Evolutionary conservation across 345 rosid genomes (phyloP).

Genomic region (Hypericum perforatum): DNA sequence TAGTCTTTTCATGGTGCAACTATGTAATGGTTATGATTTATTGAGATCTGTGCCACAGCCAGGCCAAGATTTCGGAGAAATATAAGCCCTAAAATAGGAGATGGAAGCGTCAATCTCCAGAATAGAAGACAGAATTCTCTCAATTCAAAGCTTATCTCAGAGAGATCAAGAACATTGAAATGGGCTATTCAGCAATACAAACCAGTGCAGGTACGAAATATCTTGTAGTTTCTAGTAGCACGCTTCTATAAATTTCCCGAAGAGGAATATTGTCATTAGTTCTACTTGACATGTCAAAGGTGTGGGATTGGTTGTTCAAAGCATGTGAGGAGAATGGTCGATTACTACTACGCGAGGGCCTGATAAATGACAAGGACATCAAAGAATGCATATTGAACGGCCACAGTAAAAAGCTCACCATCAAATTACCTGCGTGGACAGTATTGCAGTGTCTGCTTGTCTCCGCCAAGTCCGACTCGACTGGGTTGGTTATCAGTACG

Average conservation of each 20-base stretch:
- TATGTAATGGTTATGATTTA: slow-evolving; percentile 8
- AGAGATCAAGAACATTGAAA: slow-evolving; percentile 48
- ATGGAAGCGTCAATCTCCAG: slow-evolving; percentile 23
- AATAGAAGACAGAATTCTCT: slow-evolving; percentile 36
- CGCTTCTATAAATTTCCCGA: too few species aligned
- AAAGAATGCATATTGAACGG: slow-evolving; percentile 55
- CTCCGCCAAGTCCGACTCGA: slow-evolving; percentile 54
- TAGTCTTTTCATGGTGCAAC: too few species aligned
- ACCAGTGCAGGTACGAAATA: slow-evolving; percentile 49
- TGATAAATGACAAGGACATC: slow-evolving; percentile 51
- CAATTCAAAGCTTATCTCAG: slow-evolving; percentile 34
- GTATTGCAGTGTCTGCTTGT: slow-evolving; percentile 57
- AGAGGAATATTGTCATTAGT: neutral
- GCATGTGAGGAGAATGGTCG: slow-evolving; percentile 71
- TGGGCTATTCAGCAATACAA: slow-evolving; percentile 46
- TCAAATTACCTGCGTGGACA: slow-evolving; percentile 66
- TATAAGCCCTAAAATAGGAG: slow-evolving; percentile 19
- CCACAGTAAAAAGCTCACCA: slow-evolving; percentile 41
- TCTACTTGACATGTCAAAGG: slow-evolving; percentile 28
- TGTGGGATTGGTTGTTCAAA: slow-evolving; percentile 89
- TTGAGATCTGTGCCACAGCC: slow-evolving; percentile 37
- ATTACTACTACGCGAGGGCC: slow-evolving; percentile 48
- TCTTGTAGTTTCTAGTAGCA: too few species aligned
- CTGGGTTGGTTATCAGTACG: slow-evolving; percentile 64
- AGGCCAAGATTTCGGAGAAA: slow-evolving; percentile 63